Conservation (phyloP, 306 rosid genomes). For the Prunus mume region DNA sequence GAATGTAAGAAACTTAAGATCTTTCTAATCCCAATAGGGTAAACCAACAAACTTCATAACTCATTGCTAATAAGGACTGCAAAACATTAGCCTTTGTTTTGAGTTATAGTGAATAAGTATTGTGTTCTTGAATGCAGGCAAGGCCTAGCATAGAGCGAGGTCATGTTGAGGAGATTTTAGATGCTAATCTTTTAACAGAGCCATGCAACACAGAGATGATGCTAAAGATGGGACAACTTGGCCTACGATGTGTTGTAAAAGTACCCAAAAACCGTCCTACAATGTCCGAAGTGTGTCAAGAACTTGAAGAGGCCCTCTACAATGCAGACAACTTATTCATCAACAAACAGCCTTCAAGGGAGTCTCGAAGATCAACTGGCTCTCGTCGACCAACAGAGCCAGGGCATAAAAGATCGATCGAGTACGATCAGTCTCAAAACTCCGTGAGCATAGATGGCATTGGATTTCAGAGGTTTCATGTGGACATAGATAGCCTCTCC, state of each 20-base stretch:
- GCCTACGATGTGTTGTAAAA: slow-evolving; percentile 56
- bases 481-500: slow-evolving; percentile 61
- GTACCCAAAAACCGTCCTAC: slow-evolving; percentile 71
- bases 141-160: slow-evolving; percentile 70
- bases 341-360: slow-evolving; percentile 27
- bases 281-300: slow-evolving; percentile 64
- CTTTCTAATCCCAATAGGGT: background rate
- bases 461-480: slow-evolving; percentile 56
- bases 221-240: slow-evolving; percentile 75
- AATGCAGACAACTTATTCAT: slow-evolving; percentile 33
- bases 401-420: slow-evolving; percentile 17
- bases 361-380: slow-evolving; percentile 9
- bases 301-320: slow-evolving; percentile 55
- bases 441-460: slow-evolving; percentile 61
- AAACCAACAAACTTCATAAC: background rate
- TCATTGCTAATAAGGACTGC: background rate
- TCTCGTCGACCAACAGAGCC: slow-evolving; percentile 19
- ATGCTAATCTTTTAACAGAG: slow-evolving; percentile 59
- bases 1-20: no score
- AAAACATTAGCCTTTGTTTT: background rate
- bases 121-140: slow-evolving; percentile 46
- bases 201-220: slow-evolving; percentile 63
- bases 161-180: slow-evolving; percentile 62
- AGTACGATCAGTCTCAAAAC: slow-evolving; percentile 50
- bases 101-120: background rate